Evolutionary conservation across 768 basidiomycete species (phyloP).

Genomic region (Saitozyma sp.): DNA sequence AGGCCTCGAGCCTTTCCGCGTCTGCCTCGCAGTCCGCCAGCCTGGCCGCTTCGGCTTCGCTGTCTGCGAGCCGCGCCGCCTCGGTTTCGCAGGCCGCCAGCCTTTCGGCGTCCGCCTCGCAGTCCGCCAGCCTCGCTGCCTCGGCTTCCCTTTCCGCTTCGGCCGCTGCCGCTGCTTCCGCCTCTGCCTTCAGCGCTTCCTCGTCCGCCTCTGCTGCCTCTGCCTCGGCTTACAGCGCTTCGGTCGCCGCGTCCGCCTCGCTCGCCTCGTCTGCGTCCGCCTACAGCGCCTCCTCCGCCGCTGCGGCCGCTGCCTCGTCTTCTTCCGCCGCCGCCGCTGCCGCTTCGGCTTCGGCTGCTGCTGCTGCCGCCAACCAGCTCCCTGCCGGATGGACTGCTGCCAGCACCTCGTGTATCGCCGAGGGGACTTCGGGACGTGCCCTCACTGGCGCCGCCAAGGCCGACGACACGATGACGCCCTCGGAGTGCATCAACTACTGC

Average conservation of each 20-base stretch:
- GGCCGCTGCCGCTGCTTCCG: constrained; percentile 4
- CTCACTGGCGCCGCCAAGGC: constrained; percentile 25
- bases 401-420: constrained; percentile 3
- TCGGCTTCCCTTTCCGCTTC: constrained; percentile 4
- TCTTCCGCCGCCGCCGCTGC: constrained; percentile 9
- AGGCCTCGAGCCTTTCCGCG: constrained; percentile 3
- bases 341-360: constrained; percentile 11
- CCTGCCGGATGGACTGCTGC: constrained; percentile 8
- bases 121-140: constrained; percentile 7
- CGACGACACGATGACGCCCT: constrained; percentile 29
- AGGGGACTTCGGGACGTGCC: constrained; percentile 37
- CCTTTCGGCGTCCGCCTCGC: constrained; percentile 2
- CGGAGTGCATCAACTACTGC: constrained; percentile 36
- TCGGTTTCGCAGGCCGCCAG: neutral
- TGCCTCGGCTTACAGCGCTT: constrained; percentile 10
- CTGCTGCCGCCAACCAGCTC: neutral
- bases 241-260: no score
- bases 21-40: constrained; percentile 5
- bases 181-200: neutral
- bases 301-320: constrained; percentile 4
- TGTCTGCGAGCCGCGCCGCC: constrained; percentile 2
- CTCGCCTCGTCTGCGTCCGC: no score
- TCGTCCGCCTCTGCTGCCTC: constrained; percentile 1
- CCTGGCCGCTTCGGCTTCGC: neutral
- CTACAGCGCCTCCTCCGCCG: constrained; percentile 1